A percentile compares a stretch with the other conserved stretches of the same genome.
phyloP scores from a whole-genome alignment of 2,329 filamentous ascomycete species.

The Fusarium subtropicale region DNA sequence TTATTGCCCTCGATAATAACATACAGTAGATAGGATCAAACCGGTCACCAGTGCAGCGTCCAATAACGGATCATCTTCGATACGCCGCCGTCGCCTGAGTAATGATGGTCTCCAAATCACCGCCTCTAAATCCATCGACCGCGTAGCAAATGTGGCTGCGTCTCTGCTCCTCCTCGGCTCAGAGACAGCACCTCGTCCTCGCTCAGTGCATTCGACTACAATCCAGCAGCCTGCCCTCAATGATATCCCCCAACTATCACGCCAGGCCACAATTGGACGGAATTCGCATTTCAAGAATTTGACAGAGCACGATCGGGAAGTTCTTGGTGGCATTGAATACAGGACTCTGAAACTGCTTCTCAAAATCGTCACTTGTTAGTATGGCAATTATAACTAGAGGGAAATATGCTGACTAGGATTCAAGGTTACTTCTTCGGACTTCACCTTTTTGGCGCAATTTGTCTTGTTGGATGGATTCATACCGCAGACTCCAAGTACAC shows the following conservation, averaged over 20 bases:
- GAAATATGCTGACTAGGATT: neutral
- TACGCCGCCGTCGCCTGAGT: neutral
- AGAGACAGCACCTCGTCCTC: neutral
- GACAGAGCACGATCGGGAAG: conserved; percentile 54
- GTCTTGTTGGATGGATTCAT: conserved; percentile 61
- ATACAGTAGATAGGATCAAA: neutral
- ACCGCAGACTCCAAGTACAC: conserved; percentile 54
- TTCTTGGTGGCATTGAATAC: conserved; percentile 63
- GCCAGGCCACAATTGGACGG: conserved; percentile 6
- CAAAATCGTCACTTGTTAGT: conserved; percentile 56
- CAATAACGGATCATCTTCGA: rapidly evolving
- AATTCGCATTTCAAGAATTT: conserved; percentile 60
- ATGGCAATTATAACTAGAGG: rapidly evolving
- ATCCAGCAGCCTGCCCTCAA: conserved; percentile 3
- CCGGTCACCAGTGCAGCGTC: neutral
- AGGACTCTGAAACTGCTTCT: conserved; percentile 60
- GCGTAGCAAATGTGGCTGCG: neutral
- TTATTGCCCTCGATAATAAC: rapidly evolving
- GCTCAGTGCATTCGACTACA: neutral
- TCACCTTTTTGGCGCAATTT: conserved; percentile 60
- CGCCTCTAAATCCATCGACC: conserved; percentile 3
- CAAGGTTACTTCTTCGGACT: conserved; percentile 60
- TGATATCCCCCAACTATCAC: conserved; percentile 6
- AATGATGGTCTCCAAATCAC: neutral
- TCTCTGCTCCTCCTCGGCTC: conserved; percentile 7